These are phyloP conservation scores for Acanthamoeba healyi DNA, from an alignment of 208 protist species.

Conservation along the genomic window DNA sequence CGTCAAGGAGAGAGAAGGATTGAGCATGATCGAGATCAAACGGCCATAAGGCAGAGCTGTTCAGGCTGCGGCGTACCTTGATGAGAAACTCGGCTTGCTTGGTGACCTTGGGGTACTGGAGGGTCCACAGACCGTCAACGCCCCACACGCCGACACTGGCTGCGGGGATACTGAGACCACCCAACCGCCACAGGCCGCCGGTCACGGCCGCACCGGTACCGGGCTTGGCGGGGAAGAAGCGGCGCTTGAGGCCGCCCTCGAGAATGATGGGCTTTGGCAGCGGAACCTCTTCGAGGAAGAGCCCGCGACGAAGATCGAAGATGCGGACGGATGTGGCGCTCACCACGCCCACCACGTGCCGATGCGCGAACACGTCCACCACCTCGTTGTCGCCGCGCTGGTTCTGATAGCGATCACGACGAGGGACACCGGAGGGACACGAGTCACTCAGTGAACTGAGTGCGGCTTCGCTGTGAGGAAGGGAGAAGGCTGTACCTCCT, in stretches of 20 bases:
- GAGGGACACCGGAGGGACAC: no score
- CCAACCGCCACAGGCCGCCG: conserved; percentile 25
- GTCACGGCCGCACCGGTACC: background rate
- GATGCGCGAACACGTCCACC: conserved; percentile 32
- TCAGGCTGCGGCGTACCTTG: background rate
- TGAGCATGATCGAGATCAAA: no score
- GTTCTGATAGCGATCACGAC: background rate
- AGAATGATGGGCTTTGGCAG: conserved; percentile 30
- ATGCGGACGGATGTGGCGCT: background rate
- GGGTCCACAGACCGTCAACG: conserved; percentile 39
- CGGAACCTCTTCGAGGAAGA: conserved; percentile 44
- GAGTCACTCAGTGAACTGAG: no score
- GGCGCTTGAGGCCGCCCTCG: conserved; percentile 17
- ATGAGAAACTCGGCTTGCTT: conserved; percentile 51
- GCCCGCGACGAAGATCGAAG: conserved; percentile 6
- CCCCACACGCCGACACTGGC: conserved; percentile 26
- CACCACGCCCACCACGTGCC: conserved; percentile 51
- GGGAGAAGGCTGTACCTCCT: background rate
- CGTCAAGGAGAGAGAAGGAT: no score
- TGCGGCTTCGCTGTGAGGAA: no score
- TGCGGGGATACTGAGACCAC: background rate
- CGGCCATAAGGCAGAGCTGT: no score
- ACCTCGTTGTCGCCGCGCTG: background rate
- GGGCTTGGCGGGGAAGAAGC: background rate
- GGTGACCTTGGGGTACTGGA: conserved; percentile 48